Base-by-base conservation (phyloP, 352 stramenopile genomes). In the Phytophthora tentaculata region DNA sequence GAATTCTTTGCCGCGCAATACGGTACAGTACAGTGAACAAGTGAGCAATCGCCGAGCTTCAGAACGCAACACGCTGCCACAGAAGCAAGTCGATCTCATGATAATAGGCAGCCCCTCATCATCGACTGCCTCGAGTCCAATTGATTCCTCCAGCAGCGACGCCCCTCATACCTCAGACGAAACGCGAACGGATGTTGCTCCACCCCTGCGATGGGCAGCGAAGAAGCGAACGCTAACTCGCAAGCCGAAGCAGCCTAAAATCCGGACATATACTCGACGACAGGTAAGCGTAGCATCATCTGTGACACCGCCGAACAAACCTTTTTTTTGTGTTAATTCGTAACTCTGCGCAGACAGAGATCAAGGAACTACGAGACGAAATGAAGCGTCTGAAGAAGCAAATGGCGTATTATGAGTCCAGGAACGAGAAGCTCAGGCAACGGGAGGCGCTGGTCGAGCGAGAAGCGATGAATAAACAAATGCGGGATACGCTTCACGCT, bases 371-470 rank as follows among this genome's bases (percentile, higher is more conserved):
- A 12, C 16, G 28, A 24, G n/a, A 52, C 20, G 66, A 73, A 32
- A 61, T 73, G 24, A 19, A 56, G 50, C 52, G 41, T 41, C 35
- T 74, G 41, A 29, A 66, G 41, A 58, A 62, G 48, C 29, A 62
- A 53, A 53, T 61, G 47, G 19, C 26, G 10, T 28, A 45, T n/a
- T 59, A 26, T 20, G 41, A 24, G 1, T 17, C 49, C 47, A 58
- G 23, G 2, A 39, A 52, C 12, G 10, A 67, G 8, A 20, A 50
- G 19, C 19, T 49, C 10, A 53, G 23, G 20, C 22, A 66, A 14
- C 44, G 26, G 0, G 39, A 57, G 47, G 51, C 44, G 24, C 23
- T 73, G 24, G 48, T n/a, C 3, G 56, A 44, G 8, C 63, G 32
- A 49, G 50, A 66, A n/a, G 8, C 54, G 47, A 17, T 43, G 5